Evolutionary conservation across 495 filamentous ascomycete genomes (phyloP).

Genomic region (Penicillium atrosanguineum): DNA sequence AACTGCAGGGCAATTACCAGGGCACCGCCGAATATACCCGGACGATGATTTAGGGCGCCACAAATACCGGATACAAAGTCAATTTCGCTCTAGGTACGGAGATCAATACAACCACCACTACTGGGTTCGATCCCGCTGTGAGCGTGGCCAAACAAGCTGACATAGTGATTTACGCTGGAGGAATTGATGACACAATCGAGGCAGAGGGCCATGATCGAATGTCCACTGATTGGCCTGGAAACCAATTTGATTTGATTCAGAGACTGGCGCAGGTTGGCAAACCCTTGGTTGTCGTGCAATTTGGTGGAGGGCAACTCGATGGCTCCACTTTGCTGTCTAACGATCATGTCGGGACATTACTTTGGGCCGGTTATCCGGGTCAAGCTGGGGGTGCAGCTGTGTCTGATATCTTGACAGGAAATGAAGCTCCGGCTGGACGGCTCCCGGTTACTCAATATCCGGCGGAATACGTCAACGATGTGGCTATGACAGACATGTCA

Average conservation of each 20-base stretch:
- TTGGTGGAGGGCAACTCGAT: background rate
- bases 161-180: background rate
- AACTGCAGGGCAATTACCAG: background rate
- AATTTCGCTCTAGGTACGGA: background rate
- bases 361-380: background rate
- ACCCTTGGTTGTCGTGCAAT: background rate
- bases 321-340: background rate
- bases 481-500: background rate
- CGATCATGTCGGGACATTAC: background rate
- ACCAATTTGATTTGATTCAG: constrained; percentile 31
- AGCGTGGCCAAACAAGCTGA: background rate
- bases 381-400: background rate
- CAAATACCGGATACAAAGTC: background rate
- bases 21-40: background rate
- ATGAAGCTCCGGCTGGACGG: background rate
- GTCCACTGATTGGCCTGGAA: constrained; percentile 47
- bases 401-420: background rate
- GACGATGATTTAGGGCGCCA: background rate
- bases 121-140: background rate
- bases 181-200: constrained; percentile 11
- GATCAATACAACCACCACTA: background rate
- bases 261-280: background rate
- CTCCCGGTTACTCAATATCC: background rate
- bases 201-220: constrained; percentile 49
- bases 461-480: background rate